These are phyloP conservation scores for Achaetomiella virescens DNA, from an alignment of 495 filamentous ascomycete species.

Conservation along the genomic window DNA sequence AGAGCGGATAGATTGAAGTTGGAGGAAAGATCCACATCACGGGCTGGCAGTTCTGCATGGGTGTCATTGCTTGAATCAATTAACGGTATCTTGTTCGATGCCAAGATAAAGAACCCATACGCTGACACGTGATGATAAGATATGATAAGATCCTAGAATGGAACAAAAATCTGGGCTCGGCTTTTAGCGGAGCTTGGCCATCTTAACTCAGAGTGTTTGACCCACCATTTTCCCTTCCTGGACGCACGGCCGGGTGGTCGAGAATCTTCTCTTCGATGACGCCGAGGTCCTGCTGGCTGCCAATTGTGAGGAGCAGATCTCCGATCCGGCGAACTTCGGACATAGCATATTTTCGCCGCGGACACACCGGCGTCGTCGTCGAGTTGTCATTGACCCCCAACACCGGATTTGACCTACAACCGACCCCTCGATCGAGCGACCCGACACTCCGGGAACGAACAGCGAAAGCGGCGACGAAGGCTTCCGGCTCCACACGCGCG, in stretches of 20 bases:
- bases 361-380: too few relatives aligned
- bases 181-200: background rate
- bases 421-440: too few relatives aligned
- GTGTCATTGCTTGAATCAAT: background rate
- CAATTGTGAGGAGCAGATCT: background rate
- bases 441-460: background rate
- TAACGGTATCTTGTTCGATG: background rate
- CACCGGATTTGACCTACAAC: too few relatives aligned
- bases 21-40: background rate
- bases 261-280: conserved; percentile 12
- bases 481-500: conserved; percentile 9
- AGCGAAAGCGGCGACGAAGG: background rate
- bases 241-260: background rate
- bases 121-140: background rate
- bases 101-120: background rate
- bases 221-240: background rate
- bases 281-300: background rate
- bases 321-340: background rate
- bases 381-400: too few relatives aligned
- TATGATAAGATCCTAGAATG: background rate
- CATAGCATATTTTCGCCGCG: too few relatives aligned
- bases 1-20: background rate
- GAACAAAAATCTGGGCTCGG: background rate
- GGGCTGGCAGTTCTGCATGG: background rate
- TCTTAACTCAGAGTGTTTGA: too few relatives aligned